phyloP scores from a whole-genome alignment of 257 asterid species.

The Salvia hispanica region DNA sequence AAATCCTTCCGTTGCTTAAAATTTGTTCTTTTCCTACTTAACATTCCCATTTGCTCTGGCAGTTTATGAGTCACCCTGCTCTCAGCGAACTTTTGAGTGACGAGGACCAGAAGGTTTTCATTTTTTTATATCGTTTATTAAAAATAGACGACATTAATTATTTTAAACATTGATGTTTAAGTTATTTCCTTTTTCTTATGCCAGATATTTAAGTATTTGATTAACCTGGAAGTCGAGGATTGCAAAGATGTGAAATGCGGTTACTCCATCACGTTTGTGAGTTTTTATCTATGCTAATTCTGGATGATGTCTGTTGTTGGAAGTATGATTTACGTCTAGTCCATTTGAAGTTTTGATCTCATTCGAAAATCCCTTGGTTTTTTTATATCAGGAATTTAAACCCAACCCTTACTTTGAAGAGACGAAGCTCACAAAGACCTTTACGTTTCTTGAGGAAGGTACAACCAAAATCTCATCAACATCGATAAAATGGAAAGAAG shows the following conservation, averaged over 20 bases:
- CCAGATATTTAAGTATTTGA: conserved; percentile 82
- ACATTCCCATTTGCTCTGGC: conserved; percentile 34
- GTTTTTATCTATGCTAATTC: conserved; percentile 32
- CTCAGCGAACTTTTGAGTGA: conserved; percentile 84
- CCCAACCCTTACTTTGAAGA: conserved; percentile 86
- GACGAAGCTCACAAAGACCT: conserved; percentile 76
- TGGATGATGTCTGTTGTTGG: background rate
- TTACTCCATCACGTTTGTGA: conserved; percentile 81
- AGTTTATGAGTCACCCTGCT: conserved; percentile 94
- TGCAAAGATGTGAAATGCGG: conserved; percentile 92
- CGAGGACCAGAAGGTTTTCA: conserved; percentile 84
- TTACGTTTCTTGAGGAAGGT: conserved; percentile 86
- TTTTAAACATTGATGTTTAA: conserved; percentile 7
- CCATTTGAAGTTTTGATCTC: conserved; percentile 14
- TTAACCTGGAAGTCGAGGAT: conserved; percentile 88
- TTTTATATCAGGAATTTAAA: conserved; percentile 58
- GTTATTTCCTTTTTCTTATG: conserved; percentile 23
- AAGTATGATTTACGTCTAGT: conserved; percentile 7
- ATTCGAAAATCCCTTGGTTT: conserved; percentile 24
- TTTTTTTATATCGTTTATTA: conserved; percentile 24
- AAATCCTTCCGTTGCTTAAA: conserved; percentile 15
- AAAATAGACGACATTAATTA: background rate
- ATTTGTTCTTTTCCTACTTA: conserved; percentile 6
- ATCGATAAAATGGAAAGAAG: conserved; percentile 87
- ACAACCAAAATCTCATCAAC: conserved; percentile 75